A percentile compares a stretch with the other conserved stretches of the same genome.
Conservation (phyloP, 805 yeast genomes). For the Barnettozyma sucrosica region DNA sequence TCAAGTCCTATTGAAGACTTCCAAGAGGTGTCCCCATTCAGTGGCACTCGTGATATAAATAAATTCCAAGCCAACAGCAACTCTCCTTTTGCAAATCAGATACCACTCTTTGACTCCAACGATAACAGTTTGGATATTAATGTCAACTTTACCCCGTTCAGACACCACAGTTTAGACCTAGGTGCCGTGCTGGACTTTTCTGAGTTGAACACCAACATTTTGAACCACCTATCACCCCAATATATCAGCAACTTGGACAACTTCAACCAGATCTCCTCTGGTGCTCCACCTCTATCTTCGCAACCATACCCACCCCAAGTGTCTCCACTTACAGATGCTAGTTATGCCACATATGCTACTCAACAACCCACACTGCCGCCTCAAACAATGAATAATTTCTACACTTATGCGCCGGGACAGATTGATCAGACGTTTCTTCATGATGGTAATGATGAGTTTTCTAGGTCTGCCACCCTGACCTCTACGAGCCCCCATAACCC, state of each 20-base stretch:
- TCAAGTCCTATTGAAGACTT: neutral
- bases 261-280: neutral
- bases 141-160: slow-evolving; percentile 15
- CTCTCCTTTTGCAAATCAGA: neutral
- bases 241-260: slow-evolving; percentile 6
- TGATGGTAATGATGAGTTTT: neutral
- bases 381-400: neutral
- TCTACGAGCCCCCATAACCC: neutral
- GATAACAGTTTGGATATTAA: slow-evolving; percentile 22
- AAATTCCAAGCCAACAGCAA: neutral
- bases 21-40: slow-evolving; percentile 6
- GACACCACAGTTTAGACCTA: slow-evolving; percentile 25
- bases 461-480: neutral
- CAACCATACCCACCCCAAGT: neutral
- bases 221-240: slow-evolving; percentile 12
- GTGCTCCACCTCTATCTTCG: neutral
- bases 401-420: slow-evolving; percentile 5
- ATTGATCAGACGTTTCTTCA: slow-evolving; percentile 1
- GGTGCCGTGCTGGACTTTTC: slow-evolving; percentile 14
- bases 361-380: neutral
- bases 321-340: neutral
- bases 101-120: slow-evolving; percentile 10
- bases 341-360: neutral
- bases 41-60: neutral
- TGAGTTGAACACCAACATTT: slow-evolving; percentile 9